Evolutionary conservation across 2,329 filamentous ascomycete species (phyloP).

Genomic region (Aspergillus proliferans): DNA sequence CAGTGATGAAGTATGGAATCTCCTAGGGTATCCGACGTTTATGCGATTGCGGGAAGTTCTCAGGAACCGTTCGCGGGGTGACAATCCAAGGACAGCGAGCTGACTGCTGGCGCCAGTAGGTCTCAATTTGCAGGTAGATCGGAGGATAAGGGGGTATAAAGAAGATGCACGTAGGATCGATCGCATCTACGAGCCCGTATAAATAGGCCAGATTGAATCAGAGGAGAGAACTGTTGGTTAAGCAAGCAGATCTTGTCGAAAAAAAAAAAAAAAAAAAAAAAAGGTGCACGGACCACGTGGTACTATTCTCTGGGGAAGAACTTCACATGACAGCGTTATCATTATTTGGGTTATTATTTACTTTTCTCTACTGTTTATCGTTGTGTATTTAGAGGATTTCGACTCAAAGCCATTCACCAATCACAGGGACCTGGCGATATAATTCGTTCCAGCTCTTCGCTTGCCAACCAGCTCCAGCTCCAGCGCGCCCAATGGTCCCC

Average conservation of each 20-base stretch:
- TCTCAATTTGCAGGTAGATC: neutral
- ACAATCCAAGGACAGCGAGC: neutral
- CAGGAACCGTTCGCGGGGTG: neutral
- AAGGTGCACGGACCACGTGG: neutral
- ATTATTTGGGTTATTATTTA: conserved; percentile 1
- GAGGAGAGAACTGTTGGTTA: neutral
- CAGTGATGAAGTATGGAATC: conserved; percentile 1
- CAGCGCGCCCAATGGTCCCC: conserved; percentile 68
- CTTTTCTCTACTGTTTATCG: conserved; percentile 1
- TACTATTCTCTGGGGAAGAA: neutral
- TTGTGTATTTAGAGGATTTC: neutral
- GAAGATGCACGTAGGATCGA: neutral
- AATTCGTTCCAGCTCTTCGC: conserved; percentile 73
- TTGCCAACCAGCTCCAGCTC: conserved; percentile 68
- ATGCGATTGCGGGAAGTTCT: conserved; percentile 1
- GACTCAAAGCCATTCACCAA: conserved; percentile 46
- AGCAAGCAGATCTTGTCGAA: neutral
- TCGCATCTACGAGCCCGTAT: neutral
- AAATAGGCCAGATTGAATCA: neutral
- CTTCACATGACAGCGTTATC: neutral
- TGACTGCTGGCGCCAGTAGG: neutral
- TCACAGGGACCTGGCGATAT: conserved; percentile 54
- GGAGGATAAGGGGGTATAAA: neutral
- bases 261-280: neutral
- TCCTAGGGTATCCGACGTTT: neutral